Conservation (phyloP, 2,329 filamentous ascomycete species). For the Penicillium freii region DNA sequence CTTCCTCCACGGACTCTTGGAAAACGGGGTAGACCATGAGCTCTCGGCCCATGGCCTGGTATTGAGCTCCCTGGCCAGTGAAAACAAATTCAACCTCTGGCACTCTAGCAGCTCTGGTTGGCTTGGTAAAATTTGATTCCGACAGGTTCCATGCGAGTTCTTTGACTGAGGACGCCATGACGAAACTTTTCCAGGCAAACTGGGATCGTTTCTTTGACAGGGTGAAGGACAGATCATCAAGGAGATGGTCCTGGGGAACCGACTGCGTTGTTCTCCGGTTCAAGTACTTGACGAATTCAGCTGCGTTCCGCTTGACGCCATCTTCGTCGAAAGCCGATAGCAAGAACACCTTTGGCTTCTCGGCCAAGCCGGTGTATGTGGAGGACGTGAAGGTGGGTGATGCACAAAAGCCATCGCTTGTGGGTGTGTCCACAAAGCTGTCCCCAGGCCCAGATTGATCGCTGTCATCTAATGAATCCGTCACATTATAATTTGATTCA, state of each 20-base stretch:
- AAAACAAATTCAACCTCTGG: slow-evolving; percentile 36
- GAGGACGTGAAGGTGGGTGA: slow-evolving; percentile 2
- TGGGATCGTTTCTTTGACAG: slow-evolving; percentile 17
- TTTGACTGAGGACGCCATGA: slow-evolving; percentile 13
- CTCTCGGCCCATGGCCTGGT: slow-evolving; percentile 35
- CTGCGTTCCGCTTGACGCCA: slow-evolving; percentile 23
- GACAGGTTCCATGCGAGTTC: slow-evolving; percentile 18
- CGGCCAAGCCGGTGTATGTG: background rate
- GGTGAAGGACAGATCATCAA: slow-evolving; percentile 26
- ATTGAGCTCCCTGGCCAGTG: slow-evolving; percentile 42
- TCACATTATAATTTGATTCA: background rate
- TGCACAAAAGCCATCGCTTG: slow-evolving; percentile 7
- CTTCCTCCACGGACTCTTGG: slow-evolving; percentile 21
- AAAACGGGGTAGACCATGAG: slow-evolving; percentile 27
- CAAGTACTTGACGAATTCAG: slow-evolving; percentile 17
- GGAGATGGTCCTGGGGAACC: slow-evolving; percentile 7
- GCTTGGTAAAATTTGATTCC: slow-evolving; percentile 13
- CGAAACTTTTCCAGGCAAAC: slow-evolving; percentile 21
- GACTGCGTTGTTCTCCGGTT: background rate
- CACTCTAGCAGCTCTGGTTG: slow-evolving; percentile 2
- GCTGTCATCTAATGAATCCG: slow-evolving; percentile 9
- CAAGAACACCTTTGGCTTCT: slow-evolving; percentile 14
- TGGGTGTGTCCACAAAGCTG: slow-evolving; percentile 15
- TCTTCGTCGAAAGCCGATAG: slow-evolving; percentile 27
- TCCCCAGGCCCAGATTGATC: slow-evolving; percentile 8